phyloP scores from a whole-genome alignment of 768 basidiomycete genomes.

The Boletus coccyginus region DNA sequence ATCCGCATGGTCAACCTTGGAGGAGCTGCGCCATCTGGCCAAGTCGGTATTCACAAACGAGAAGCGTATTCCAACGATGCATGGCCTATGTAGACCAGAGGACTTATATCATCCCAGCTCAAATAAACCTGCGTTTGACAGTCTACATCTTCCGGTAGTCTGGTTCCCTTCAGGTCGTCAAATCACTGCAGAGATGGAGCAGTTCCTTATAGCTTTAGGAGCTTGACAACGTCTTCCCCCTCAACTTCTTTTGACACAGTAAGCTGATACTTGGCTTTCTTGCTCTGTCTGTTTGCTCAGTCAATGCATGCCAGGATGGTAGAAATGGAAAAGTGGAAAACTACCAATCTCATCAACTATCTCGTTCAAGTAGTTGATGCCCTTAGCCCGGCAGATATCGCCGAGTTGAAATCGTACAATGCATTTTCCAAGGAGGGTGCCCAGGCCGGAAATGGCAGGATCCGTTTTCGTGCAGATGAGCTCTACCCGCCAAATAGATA shows the following conservation, averaged over 20 bases:
- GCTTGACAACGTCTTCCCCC: background rate
- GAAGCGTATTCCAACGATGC: background rate
- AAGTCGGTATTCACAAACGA: background rate
- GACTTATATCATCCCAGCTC: slow-evolving; percentile 33
- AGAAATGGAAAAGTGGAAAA: background rate
- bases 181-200: background rate
- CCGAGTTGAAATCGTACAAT: background rate
- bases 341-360: slow-evolving; percentile 2
- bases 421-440: slow-evolving; percentile 53
- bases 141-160: background rate
- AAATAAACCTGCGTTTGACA: too few species aligned
- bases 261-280: background rate
- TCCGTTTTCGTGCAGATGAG: slow-evolving; percentile 48
- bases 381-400: background rate
- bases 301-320: background rate
- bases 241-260: background rate
- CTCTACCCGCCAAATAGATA: slow-evolving; percentile 80
- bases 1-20: slow-evolving; percentile 62
- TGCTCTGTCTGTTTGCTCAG: background rate
- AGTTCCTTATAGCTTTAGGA: background rate
- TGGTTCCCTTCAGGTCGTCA: background rate
- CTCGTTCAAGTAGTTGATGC: background rate
- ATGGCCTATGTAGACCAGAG: background rate
- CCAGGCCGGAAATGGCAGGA: too few species aligned
- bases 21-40: slow-evolving; percentile 14